A percentile compares a stretch with the other conserved stretches of the same genome.
Conservation (phyloP, 495 filamentous ascomycete genomes). For the Talaromyces wortmannii region DNA sequence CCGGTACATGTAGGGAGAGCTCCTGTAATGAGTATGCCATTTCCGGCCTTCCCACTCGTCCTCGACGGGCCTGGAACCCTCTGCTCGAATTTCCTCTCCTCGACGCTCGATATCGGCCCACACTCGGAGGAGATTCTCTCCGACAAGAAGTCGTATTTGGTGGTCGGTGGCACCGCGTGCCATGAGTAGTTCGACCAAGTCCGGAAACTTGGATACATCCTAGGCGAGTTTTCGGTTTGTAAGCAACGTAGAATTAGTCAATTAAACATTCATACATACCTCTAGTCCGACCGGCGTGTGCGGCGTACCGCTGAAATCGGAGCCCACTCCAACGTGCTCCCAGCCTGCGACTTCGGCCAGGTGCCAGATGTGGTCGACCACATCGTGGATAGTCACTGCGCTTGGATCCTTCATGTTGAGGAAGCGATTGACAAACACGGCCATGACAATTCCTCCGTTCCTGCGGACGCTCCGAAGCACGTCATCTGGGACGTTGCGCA, state of each 20-base stretch:
- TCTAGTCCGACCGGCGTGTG: slow-evolving; percentile 43
- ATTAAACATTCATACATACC: background rate
- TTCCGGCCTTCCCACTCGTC: background rate
- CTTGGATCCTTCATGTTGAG: slow-evolving; percentile 43
- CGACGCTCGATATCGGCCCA: slow-evolving; percentile 54
- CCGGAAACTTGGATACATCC: slow-evolving; percentile 80
- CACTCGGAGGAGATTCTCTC: slow-evolving; percentile 69
- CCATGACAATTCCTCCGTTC: slow-evolving; percentile 51
- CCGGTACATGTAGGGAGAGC: background rate
- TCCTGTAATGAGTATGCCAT: background rate
- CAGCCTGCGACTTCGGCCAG: slow-evolving; percentile 48
- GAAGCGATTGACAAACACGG: slow-evolving; percentile 65
- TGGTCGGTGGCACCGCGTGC: slow-evolving; percentile 59
- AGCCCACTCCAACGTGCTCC: slow-evolving; percentile 56
- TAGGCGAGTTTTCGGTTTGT: slow-evolving; percentile 12
- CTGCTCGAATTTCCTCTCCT: slow-evolving; percentile 41
- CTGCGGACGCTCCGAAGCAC: slow-evolving; percentile 44
- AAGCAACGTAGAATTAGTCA: background rate
- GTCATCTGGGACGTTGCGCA: slow-evolving; percentile 55
- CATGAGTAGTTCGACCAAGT: slow-evolving; percentile 67
- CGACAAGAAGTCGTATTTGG: slow-evolving; percentile 60
- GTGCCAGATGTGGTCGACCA: slow-evolving; percentile 60
- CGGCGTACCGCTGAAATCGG: slow-evolving; percentile 56
- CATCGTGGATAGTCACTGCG: slow-evolving; percentile 67
- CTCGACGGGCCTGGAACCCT: slow-evolving; percentile 2